Evolutionary conservation across 2,329 filamentous ascomycete genomes (phyloP), one percentile per base, ranked within the genome.

Genomic region (Epichloe coenophiala): DNA sequence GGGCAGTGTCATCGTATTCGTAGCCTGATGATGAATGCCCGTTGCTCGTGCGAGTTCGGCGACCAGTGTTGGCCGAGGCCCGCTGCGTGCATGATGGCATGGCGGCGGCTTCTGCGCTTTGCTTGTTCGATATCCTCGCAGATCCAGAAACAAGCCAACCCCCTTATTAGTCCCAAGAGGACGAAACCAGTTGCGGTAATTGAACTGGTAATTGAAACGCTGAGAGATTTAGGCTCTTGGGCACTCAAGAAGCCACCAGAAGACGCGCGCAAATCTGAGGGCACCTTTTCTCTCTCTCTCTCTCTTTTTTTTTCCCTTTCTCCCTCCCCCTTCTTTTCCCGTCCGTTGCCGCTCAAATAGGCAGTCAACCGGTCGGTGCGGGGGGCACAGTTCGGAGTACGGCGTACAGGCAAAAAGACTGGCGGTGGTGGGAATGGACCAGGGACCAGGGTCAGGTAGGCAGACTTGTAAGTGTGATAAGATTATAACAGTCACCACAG

Each of bases 1-100:
- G 55, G 50, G 57, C 43, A 4, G 52, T 45, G 4, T 60, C 59
- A 43, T 48, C 50, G 35, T 58, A 51, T 7, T 55, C 51, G 37
- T 49, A 47, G 33, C 54, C 57, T 38, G 23, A 27, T 27, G 23
- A 27, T 27, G 48, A 11, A 8, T 43, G 43, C 4, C 27, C 39
- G 41, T 27, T 49, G 44, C 12, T 43, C 17, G 42, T 48, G 13
- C 49, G 48, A 49, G 50, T 45, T 48, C 35, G 49, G 35, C 57
- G 56, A 38, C 55, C 51, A 19, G 51, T 48, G 45, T 54, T 57
- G 47, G 55, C 52, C 51, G 57, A 53, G 31, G 53, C 48, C 43
- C 55, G 51, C 40, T 53, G 54, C 21, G 54, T 45, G 9, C 50
- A 47, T 35, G 54, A 47, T 31, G 51, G 50, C 53, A 57, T 57